Conservation (phyloP, 805 yeast species). For the Sugiyamaella floridensis region DNA sequence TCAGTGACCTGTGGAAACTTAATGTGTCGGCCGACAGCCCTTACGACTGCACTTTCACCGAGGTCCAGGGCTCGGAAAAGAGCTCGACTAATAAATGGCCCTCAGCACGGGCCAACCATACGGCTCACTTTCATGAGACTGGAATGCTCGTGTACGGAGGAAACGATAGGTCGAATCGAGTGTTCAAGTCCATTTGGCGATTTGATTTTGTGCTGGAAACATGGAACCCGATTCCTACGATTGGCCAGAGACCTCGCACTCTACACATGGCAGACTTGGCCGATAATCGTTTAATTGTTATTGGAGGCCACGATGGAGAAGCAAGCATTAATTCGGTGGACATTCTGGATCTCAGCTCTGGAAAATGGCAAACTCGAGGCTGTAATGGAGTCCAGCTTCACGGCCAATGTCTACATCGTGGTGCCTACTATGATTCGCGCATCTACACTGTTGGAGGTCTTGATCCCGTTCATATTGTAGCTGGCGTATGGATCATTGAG, state of each 20-base stretch:
- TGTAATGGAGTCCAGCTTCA: slow-evolving; percentile 16
- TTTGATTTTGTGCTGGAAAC: slow-evolving; percentile 10
- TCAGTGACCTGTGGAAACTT: slow-evolving; percentile 21
- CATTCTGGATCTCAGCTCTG: slow-evolving; percentile 12
- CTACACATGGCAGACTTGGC: slow-evolving; percentile 14
- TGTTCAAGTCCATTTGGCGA: slow-evolving; percentile 16
- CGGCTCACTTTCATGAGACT: slow-evolving; percentile 14
- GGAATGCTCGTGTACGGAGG: slow-evolving; percentile 20
- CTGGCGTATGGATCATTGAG: slow-evolving; percentile 17
- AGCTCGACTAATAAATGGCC: slow-evolving; percentile 18
- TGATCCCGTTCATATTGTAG: slow-evolving; percentile 10
- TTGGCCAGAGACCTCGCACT: slow-evolving; percentile 13
- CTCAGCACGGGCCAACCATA: slow-evolving; percentile 14
- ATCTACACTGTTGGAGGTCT: slow-evolving; percentile 20
- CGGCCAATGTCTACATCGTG: slow-evolving; percentile 20
- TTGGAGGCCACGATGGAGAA: slow-evolving; percentile 23
- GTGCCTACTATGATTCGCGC: slow-evolving; percentile 17
- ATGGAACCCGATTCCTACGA: slow-evolving; percentile 8
- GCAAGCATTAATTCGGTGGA: slow-evolving; percentile 12
- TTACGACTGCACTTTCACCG: slow-evolving; percentile 8
- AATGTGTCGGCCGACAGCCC: slow-evolving; percentile 6
- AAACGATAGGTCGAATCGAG: slow-evolving; percentile 7
- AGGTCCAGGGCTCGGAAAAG: slow-evolving; percentile 15
- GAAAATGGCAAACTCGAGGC: slow-evolving; percentile 15
- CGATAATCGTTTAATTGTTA: slow-evolving; percentile 14